Conservation (phyloP, 1,139 yeast species). For the Blastobotrys petasosporus region DNA sequence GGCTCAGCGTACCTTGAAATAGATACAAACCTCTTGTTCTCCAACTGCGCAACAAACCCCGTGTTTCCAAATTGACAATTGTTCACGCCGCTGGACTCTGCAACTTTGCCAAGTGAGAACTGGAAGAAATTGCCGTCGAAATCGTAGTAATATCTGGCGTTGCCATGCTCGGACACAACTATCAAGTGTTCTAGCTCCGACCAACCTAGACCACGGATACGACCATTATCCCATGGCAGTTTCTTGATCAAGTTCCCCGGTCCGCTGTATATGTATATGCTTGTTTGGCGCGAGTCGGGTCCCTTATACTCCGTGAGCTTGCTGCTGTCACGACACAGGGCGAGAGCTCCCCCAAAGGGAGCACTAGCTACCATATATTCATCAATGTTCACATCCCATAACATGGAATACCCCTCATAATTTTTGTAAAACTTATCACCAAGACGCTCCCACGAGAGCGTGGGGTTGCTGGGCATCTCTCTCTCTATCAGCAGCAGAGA, state of each 20-base stretch:
- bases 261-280: slow-evolving; percentile 46
- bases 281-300: slow-evolving; percentile 21
- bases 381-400: slow-evolving; percentile 31
- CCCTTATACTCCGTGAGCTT: slow-evolving; percentile 26
- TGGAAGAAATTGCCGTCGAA: slow-evolving; percentile 63
- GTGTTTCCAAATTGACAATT: slow-evolving; percentile 34
- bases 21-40: slow-evolving; percentile 33
- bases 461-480: slow-evolving; percentile 23
- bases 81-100: slow-evolving; percentile 36
- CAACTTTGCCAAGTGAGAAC: slow-evolving; percentile 36
- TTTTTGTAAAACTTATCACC: slow-evolving; percentile 32
- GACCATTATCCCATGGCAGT: slow-evolving; percentile 46
- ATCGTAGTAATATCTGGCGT: slow-evolving; percentile 59
- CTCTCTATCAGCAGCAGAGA: neutral
- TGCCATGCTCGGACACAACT: slow-evolving; percentile 56
- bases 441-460: slow-evolving; percentile 33
- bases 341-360: slow-evolving; percentile 43
- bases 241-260: slow-evolving; percentile 48
- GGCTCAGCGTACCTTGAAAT: slow-evolving; percentile 33
- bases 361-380: slow-evolving; percentile 38
- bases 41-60: slow-evolving; percentile 38
- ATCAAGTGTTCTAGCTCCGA: slow-evolving; percentile 52
- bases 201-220: slow-evolving; percentile 56
- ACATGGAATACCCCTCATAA: slow-evolving; percentile 33
- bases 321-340: slow-evolving; percentile 30